These are phyloP conservation scores for Dendrostoma leiphaemia DNA, from an alignment of 2,329 filamentous ascomycete species.

Conservation along the genomic window DNA sequence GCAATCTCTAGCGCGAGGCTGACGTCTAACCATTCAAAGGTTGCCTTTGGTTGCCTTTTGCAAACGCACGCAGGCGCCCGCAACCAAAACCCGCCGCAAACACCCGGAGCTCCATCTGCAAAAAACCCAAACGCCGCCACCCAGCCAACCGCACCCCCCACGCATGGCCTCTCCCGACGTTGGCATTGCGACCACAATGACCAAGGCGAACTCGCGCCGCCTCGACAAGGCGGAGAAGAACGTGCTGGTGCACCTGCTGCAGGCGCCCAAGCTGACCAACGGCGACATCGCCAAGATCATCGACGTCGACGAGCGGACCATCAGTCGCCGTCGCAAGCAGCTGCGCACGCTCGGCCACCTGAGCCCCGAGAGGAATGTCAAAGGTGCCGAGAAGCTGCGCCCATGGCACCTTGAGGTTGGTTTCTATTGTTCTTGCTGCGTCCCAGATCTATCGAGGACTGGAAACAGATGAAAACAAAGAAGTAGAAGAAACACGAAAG, in stretches of 20 bases:
- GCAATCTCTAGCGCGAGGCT: neutral
- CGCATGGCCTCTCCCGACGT: neutral
- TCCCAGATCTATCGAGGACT: no score
- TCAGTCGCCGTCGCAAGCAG: slow-evolving; percentile 15
- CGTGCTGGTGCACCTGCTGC: slow-evolving; percentile 15
- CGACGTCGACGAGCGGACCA: slow-evolving; percentile 17
- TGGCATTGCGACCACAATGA: neutral
- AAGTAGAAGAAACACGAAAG: no score
- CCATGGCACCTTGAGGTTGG: slow-evolving; percentile 19
- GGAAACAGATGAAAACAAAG: no score
- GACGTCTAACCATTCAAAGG: neutral
- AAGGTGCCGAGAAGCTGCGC: slow-evolving; percentile 17
- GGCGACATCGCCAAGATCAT: slow-evolving; percentile 17
- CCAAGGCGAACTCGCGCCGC: slow-evolving; percentile 14
- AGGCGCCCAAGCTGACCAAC: slow-evolving; percentile 18
- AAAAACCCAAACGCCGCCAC: no score
- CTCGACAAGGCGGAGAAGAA: slow-evolving; percentile 18
- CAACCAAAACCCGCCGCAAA: neutral
- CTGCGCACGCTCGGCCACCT: slow-evolving; percentile 16
- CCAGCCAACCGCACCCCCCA: no score
- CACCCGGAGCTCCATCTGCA: slow-evolving; percentile 12
- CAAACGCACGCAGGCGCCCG: slow-evolving; percentile 3
- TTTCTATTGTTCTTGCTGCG: neutral
- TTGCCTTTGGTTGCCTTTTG: slow-evolving; percentile 4
- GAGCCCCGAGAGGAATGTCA: slow-evolving; percentile 15